Percentiles rank a stretch among this genome's conserved stretches.
Conservation (phyloP, 2,329 filamentous ascomycete genomes). For the Exophiala aquamarina region DNA sequence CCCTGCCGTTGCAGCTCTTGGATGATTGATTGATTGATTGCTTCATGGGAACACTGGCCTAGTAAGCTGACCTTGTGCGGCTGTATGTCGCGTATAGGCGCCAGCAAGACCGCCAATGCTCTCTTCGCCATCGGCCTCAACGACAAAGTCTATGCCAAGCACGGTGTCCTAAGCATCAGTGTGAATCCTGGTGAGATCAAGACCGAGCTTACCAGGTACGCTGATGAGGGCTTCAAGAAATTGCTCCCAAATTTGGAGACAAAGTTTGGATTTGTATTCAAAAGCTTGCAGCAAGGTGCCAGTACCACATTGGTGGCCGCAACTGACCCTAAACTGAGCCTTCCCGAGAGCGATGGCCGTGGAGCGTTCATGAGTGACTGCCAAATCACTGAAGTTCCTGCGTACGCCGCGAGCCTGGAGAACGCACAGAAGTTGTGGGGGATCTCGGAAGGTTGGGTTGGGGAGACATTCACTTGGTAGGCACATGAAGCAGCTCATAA, state of each 20-base stretch:
- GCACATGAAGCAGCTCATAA: no score
- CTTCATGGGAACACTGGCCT: no score
- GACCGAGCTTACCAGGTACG: conserved; percentile 15
- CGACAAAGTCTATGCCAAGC: conserved; percentile 16
- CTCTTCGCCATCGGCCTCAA: conserved; percentile 44
- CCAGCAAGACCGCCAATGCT: conserved; percentile 49
- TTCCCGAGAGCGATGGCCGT: conserved; percentile 7
- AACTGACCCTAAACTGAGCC: conserved; percentile 37
- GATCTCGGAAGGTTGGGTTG: conserved; percentile 41
- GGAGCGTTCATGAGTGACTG: conserved; percentile 35
- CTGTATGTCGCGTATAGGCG: no score
- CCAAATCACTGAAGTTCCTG: conserved; percentile 31
- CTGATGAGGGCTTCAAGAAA: conserved; percentile 7
- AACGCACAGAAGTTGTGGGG: conserved; percentile 42
- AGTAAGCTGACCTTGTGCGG: no score
- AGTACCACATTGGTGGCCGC: conserved; percentile 45
- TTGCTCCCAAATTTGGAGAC: no score
- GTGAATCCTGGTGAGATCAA: conserved; percentile 39
- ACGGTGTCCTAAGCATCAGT: conserved; percentile 39
- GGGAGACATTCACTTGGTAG: conserved; percentile 35
- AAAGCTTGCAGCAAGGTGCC: conserved; percentile 42
- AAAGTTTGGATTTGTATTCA: conserved; percentile 20
- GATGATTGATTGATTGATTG: no score
- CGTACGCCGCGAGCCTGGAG: conserved; percentile 38
- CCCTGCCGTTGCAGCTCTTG: no score